Conservation (phyloP, 345 rosid species). For the Schrenkiella parvula region DNA sequence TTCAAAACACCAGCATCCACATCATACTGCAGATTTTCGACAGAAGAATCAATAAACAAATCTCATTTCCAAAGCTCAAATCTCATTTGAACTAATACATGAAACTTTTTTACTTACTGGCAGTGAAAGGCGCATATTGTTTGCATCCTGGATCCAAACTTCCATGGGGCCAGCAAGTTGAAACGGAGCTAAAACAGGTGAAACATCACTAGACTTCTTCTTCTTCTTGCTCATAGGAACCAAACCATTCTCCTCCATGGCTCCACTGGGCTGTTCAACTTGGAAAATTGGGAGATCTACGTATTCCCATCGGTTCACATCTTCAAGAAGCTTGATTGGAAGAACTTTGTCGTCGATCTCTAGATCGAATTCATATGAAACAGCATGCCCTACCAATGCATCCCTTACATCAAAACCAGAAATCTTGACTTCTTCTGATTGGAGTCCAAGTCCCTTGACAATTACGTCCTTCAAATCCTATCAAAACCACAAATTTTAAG, state of each 20-base stretch:
- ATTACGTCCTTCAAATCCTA: constrained; percentile 93
- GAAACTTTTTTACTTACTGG: constrained; percentile 43
- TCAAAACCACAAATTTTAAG: neutral
- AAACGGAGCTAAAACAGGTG: constrained; percentile 82
- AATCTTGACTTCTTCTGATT: constrained; percentile 63
- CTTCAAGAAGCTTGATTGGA: constrained; percentile 87
- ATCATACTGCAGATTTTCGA: constrained; percentile 65
- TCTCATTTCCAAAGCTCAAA: neutral
- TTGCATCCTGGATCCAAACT: constrained; percentile 93
- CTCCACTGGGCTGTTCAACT: constrained; percentile 32
- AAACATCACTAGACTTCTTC: constrained; percentile 29
- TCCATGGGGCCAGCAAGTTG: constrained; percentile 98
- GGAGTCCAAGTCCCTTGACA: constrained; percentile 79
- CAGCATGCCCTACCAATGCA: constrained; percentile 78
- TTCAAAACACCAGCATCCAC: constrained; percentile 93
- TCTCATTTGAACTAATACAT: neutral
- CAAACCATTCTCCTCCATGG: constrained; percentile 41
- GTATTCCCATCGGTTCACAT: constrained; percentile 83
- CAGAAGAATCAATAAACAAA: constrained; percentile 13
- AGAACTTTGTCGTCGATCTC: constrained; percentile 63
- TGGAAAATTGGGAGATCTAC: constrained; percentile 83
- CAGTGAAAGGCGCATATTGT: constrained; percentile 73
- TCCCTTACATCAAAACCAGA: constrained; percentile 81
- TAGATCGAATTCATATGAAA: constrained; percentile 76
- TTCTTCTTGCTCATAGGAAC: constrained; percentile 34